phyloP scores from a whole-genome alignment of 345 rosid genomes.

The Linum usitatissimum region DNA sequence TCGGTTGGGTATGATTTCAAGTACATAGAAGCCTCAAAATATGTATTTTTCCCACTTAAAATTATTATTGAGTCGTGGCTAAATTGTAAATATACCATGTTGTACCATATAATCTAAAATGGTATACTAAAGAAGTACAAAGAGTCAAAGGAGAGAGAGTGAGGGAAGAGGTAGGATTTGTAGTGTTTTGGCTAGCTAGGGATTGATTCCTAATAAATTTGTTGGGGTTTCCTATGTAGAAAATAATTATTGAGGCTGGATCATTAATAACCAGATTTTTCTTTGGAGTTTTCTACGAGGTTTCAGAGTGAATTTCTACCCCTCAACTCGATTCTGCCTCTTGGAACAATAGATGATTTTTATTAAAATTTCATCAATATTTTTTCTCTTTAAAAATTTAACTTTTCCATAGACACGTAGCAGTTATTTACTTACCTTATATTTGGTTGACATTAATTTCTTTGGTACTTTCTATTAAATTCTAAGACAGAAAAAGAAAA shows the following conservation, averaged over 20 bases:
- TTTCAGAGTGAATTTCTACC: constrained; percentile 6
- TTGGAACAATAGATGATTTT: neutral
- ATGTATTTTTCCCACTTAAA: too few species aligned
- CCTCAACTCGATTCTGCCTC: neutral
- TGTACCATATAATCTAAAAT: too few species aligned
- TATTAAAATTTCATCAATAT: constrained; percentile 8
- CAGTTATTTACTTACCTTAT: constrained; percentile 24
- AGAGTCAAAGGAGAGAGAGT: neutral
- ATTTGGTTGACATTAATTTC: constrained; percentile 54
- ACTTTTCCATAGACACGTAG: constrained; percentile 3
- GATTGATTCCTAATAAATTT: constrained; percentile 8
- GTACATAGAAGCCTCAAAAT: too few species aligned
- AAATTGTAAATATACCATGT: too few species aligned
- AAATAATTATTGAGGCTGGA: constrained; percentile 20
- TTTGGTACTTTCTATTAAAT: constrained; percentile 49
- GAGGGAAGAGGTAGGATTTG: neutral
- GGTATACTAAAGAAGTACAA: too few species aligned
- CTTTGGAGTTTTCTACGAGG: neutral
- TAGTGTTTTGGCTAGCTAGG: neutral
- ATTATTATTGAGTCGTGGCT: too few species aligned
- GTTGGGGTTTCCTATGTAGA: constrained; percentile 20
- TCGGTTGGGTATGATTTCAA: too few species aligned
- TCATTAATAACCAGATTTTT: constrained; percentile 18
- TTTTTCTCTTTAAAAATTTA: constrained; percentile 17
- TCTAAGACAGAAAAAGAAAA: too few species aligned